Evolutionary conservation across 805 yeast genomes (phyloP).

Genomic region (Nakazawaea sp.): DNA sequence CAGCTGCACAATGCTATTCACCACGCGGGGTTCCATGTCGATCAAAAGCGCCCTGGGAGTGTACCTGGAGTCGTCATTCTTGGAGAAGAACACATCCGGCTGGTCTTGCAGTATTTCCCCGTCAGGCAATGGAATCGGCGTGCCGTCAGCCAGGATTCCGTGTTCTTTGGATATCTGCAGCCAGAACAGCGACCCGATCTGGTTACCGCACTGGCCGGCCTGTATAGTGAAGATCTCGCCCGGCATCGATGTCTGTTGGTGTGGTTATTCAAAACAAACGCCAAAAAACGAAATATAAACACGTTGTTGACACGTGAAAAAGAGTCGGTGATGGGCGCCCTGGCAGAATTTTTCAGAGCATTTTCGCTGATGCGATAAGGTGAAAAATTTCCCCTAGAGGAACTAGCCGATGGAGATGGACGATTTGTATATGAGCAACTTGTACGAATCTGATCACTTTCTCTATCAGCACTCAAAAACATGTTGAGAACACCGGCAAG

Average conservation of each 20-base stretch:
- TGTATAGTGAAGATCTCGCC: conserved; percentile 69
- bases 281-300: not conserved
- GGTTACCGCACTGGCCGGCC: conserved; percentile 91
- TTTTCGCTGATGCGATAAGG: not conserved
- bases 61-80: conserved; percentile 66
- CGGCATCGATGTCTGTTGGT: conserved; percentile 28
- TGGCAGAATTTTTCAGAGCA: not conserved
- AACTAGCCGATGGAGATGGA: not conserved
- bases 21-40: conserved; percentile 88
- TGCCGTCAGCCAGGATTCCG: conserved; percentile 68
- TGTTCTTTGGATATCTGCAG: conserved; percentile 81
- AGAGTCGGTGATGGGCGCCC: too few species aligned
- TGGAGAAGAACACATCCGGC: conserved; percentile 77
- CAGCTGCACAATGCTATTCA: conserved; percentile 49
- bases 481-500: not conserved
- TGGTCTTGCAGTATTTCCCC: conserved; percentile 47
- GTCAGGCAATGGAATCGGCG: conserved; percentile 12
- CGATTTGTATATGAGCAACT: not conserved
- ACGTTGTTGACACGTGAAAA: not conserved
- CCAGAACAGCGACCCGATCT: conserved; percentile 92
- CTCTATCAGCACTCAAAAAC: not conserved
- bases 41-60: conserved; percentile 84
- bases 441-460: not conserved
- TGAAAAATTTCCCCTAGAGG: not conserved
- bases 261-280: conserved; percentile 1